Conservation (phyloP, 306 rosid genomes). For the Cucumis hystrix region DNA sequence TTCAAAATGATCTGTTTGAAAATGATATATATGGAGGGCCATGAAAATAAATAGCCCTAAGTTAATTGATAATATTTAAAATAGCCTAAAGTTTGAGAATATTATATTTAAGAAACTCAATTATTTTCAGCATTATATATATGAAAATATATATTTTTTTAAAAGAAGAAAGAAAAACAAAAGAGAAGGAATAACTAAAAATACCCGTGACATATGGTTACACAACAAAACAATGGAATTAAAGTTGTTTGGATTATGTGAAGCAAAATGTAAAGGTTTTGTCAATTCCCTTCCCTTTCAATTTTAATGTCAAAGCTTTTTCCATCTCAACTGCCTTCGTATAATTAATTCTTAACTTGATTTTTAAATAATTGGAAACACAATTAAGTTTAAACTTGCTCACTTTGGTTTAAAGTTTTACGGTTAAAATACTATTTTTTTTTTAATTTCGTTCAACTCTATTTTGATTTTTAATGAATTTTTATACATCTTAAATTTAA, state of each 20-base stretch:
- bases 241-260: neutral
- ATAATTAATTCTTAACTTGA: neutral
- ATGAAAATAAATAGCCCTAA: neutral
- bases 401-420: no score
- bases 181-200: neutral
- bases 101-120: neutral
- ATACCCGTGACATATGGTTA: neutral
- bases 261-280: neutral
- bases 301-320: neutral
- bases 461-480: no score
- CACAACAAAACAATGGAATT: neutral
- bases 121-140: neutral
- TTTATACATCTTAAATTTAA: no score
- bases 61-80: neutral
- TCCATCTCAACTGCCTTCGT: neutral
- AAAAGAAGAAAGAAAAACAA: neutral
- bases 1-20: no score
- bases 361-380: no score
- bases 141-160: neutral
- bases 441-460: no score
- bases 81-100: neutral
- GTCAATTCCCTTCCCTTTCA: conserved; percentile 6
- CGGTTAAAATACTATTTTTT: no score
- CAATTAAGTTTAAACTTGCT: no score
- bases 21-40: neutral